Evolutionary conservation across 2,329 filamentous ascomycete species (phyloP), one percentile per base, ranked within the genome.

Genomic region (Ophiostoma tasmaniense): DNA sequence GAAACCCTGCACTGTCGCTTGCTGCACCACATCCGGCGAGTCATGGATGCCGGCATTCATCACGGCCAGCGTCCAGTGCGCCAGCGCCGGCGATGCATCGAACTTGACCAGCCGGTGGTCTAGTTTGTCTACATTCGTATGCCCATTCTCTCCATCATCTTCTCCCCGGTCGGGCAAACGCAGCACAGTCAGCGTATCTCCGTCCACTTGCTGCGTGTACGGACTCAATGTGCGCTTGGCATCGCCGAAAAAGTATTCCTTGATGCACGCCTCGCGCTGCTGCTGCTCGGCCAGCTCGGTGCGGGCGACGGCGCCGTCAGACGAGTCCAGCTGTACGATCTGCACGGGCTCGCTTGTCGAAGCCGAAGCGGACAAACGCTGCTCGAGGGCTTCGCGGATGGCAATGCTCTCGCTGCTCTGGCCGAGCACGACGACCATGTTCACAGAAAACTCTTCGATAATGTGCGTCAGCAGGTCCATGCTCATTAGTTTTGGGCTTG

Each of bases 171-270:
- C 6, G 30, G 84, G 83, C 35, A 90, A 82, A 72, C 85, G 87
- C 81, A 91, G 97, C 61, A 98, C 84, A 1, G 87, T 83, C 52
- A 97, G 77, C 10, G 88, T 86, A 70, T 87, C 84, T 76, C 93
- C 95, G 71, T 92, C 89, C 4, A 96, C 87, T 70, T 90, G 90
- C 75, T 96, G 92, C 7, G 92, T 96, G 74, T 93, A 90, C 0
- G 95, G 95, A 64, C 91, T 95, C 1, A 99, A 82, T 0, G 91
- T 90, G 70, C 90, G 86, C 71, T 87, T 88, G 1, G 85, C 79
- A 72, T 91, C 90, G 11, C 95, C 95, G 76, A 97, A 99, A 81
- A 99, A 99, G 79, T 99, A 99, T 74, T 93, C 90, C 73, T 90
- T 90, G 67, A 97, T 93, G 66, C 90, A 86, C 0, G 90, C 86